Base-by-base conservation (phyloP, 177 flowering plant genomes). In the Telopea speciosissima region DNA sequence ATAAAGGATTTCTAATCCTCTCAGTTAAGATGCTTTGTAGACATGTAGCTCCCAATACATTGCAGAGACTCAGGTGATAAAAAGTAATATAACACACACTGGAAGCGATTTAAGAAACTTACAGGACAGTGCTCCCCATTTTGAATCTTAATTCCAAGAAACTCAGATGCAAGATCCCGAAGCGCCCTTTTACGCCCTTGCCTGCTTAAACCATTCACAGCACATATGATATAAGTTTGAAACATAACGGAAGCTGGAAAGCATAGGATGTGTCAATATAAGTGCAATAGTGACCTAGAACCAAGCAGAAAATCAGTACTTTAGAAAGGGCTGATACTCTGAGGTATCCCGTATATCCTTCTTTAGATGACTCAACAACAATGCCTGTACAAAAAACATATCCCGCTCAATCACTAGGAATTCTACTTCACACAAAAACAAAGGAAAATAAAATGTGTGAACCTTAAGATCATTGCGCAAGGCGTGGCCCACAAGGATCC, bases 401-500 rank as follows among this genome's bases (percentile, higher is more conserved):
- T 12, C 56, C 24, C 33, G 17, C 23, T 44, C 21, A 71, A 54
- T 13, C 26, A 22, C 19, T 40, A 3, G 67, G 44, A 16, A 24
- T 49, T 19, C 28, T 40, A 21, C 67, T 28, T 33, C 54, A 66
- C 24, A 64, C 44, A 58, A 33, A 45, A 24, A 67, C 10, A 71
- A 44, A 7, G 24, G 72, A 70, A 69, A 72, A 49, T 8, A n/a
- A 68, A 31, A 67, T 25, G 14, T 25, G 26, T 56, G 42, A 69
- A 92, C 99, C 92, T 87, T 92, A 56, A 95, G 87, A 85, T 95
- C 97, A 82, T 92, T 88, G 70, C 65, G 86, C 80, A 95, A 81
- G 62, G 99, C 95, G 86, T 95, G 99, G 28, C 99, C 97, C 16
- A 92, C 96, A 80, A 95, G 92, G 79, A 87, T 81, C 82, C 85